phyloP scores from a whole-genome alignment of 75 land plant genomes.

The Selaginella tamariscina region DNA sequence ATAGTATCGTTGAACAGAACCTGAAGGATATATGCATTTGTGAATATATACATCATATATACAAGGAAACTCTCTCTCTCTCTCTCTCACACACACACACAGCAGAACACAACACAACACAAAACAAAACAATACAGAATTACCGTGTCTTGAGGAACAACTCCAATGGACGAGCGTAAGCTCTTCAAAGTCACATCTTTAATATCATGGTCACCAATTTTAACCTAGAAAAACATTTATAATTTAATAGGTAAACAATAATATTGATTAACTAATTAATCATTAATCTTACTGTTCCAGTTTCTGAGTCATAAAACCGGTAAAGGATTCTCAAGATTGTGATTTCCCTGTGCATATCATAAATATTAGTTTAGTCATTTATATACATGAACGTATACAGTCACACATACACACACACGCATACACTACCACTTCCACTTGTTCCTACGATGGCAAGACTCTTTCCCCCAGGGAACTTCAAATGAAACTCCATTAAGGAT shows the following conservation, averaged over 20 bases:
- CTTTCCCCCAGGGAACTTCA: slow-evolving; percentile 63
- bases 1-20: slow-evolving; percentile 12
- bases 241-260: background rate
- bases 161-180: background rate
- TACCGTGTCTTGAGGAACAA: slow-evolving; percentile 11
- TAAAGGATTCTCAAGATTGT: slow-evolving; percentile 42
- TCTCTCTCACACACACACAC: background rate
- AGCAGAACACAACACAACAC: background rate
- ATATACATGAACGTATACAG: too few relatives aligned
- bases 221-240: too few relatives aligned
- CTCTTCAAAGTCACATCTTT: slow-evolving; percentile 8
- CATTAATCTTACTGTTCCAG: slow-evolving; percentile 4
- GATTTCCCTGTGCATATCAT: slow-evolving; percentile 55
- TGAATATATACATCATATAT: background rate
- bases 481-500: slow-evolving; percentile 86
- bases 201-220: slow-evolving; percentile 7
- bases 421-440: slow-evolving; percentile 84
- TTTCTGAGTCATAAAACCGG: background rate
- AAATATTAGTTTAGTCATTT: too few relatives aligned
- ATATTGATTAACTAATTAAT: background rate
- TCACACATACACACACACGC: background rate
- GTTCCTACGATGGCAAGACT: slow-evolving; percentile 97
- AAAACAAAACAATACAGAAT: background rate
- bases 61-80: background rate
- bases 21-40: background rate